Conservation (phyloP, 1,284 basidiomycete genomes). For the Thelephora terrestris region DNA sequence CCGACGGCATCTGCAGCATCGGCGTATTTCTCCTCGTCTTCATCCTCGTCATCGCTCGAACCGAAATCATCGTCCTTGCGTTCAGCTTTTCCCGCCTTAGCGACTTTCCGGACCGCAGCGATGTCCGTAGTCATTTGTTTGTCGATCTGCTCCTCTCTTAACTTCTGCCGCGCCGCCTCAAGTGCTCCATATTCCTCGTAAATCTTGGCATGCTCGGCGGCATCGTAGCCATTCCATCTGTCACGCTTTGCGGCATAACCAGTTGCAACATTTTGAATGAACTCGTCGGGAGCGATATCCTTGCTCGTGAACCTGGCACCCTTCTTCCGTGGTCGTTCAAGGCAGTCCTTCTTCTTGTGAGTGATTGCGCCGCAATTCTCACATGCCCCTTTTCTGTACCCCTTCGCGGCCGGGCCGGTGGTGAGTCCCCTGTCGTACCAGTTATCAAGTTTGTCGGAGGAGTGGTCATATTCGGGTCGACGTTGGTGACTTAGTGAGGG, state of each 20-base stretch:
- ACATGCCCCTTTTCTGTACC: conserved; percentile 96
- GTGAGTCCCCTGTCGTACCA: conserved; percentile 92
- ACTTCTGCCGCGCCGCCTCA: conserved; percentile 81
- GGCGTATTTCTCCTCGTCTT: conserved; percentile 93
- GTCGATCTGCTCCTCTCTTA: conserved; percentile 95
- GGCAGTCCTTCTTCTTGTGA: conserved; percentile 86
- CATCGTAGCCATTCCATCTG: conserved; percentile 97
- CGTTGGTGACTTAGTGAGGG: conserved; percentile 93
- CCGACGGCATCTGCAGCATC: conserved; percentile 96
- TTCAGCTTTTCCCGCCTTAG: conserved; percentile 52
- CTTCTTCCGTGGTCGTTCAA: conserved; percentile 93
- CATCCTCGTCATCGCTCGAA: conserved; percentile 90
- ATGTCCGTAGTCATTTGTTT: conserved; percentile 90
- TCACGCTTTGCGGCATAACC: conserved; percentile 96
- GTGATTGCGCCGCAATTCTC: conserved; percentile 98
- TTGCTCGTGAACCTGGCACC: conserved; percentile 92
- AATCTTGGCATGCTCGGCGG: conserved; percentile 74
- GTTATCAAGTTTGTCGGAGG: conserved; percentile 66
- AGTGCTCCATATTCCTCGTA: conserved; percentile 93
- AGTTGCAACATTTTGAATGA: conserved; percentile 69
- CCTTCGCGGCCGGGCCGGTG: conserved; percentile 85
- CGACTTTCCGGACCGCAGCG: conserved; percentile 43
- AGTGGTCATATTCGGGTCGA: conserved; percentile 58
- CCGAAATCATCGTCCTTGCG: conserved; percentile 88
- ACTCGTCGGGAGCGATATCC: conserved; percentile 87